Evolutionary conservation across 106 monocot species (phyloP), one percentile per base, ranked within the genome.

Genomic region (Iris macrosiphon): DNA sequence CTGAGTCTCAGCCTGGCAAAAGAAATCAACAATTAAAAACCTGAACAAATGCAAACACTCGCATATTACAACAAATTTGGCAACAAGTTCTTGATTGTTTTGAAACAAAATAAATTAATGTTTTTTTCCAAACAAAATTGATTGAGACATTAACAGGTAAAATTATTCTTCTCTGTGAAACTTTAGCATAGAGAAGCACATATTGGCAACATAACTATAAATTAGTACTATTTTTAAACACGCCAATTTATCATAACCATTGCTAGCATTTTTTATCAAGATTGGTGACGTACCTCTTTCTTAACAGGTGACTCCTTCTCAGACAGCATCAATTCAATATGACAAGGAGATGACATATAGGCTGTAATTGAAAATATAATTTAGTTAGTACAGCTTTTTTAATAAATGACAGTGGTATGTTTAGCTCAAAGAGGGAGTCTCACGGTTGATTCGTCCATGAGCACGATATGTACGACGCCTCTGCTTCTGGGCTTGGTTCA

Each of bases 401-500:
- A 20, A 3, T 55, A 37, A 55, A 22, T 41, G 41, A 17, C 4
- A 41, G 9, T n/a, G 17, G 4, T 41, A 41, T 41, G 2, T 41
- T 41, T 15, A 41, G 41, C 41, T 41, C 17, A n/a, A 17, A 3
- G 6, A 1, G 31, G 0, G 10, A 21, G 16, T 24, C 81, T 47
- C 44, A 92, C 92, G 92, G 52, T 92, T 92, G 32, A 92, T 92
- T 52, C 85, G 59, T 39, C 92, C 92, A 31, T 86, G 92, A 30
- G 92, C 92, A 63, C 92, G 78, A 49, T 86, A 92, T 2, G 92
- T 92, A 1, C 92, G 39, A 21, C 92, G 86, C 44, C 92, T 75
- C 79, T 86, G 85, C 39, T 92, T 92, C 56, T 85, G 85, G 18
- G 91, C 91, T 63, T 91, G 85, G 35, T 91, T 91, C 46, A 85